Evolutionary conservation across 2,329 filamentous ascomycete species (phyloP).

Genomic region (Penicillium crustosum): DNA sequence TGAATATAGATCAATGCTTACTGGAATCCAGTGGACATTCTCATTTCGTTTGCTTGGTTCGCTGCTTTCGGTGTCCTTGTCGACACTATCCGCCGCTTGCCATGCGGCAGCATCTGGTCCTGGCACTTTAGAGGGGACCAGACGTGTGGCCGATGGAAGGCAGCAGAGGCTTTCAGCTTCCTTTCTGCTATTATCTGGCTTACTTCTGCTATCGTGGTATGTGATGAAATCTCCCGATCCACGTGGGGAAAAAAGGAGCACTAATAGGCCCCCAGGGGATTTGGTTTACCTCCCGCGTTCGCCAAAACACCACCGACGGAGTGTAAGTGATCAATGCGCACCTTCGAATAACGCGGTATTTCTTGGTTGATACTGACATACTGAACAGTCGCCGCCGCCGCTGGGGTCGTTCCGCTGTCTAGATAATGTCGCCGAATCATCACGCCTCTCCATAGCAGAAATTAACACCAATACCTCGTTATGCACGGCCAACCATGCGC

Average conservation of each 20-base stretch:
- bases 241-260: background rate
- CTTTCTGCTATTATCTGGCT: slow-evolving; percentile 71
- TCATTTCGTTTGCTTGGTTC: slow-evolving; percentile 71
- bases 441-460: background rate
- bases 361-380: background rate
- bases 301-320: slow-evolving; percentile 15
- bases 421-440: background rate
- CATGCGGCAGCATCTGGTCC: slow-evolving; percentile 59
- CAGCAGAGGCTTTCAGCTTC: slow-evolving; percentile 70
- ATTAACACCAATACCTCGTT: background rate
- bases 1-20: slow-evolving; percentile 4
- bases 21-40: slow-evolving; percentile 56
- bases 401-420: slow-evolving; percentile 21
- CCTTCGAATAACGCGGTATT: background rate
- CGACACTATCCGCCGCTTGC: slow-evolving; percentile 52
- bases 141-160: slow-evolving; percentile 68
- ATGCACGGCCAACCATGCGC: background rate
- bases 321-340: slow-evolving; percentile 22
- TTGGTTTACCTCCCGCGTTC: slow-evolving; percentile 39
- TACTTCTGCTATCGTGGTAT: slow-evolving; percentile 58
- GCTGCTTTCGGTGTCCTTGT: slow-evolving; percentile 66
- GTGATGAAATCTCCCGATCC: slow-evolving; percentile 12
- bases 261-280: slow-evolving; percentile 29
- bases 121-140: slow-evolving; percentile 57
- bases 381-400: slow-evolving; percentile 13